phyloP scores from a whole-genome alignment of 371 early-diverging fungal species.

The Thermomucor indicae-seudaticae region DNA sequence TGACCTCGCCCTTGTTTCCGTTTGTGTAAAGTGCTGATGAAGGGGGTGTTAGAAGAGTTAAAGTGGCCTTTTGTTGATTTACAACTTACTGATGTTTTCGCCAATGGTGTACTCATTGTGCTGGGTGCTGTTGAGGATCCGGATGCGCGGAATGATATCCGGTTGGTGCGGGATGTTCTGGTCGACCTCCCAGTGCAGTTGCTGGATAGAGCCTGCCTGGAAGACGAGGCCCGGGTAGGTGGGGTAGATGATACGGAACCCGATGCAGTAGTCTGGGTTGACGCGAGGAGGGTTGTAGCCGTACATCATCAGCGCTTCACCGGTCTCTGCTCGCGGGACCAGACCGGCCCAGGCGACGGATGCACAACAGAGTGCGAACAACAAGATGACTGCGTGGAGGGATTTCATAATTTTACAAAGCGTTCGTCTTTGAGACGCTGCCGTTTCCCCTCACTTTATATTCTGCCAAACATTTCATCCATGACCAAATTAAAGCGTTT shows the following conservation, averaged over 20 bases:
- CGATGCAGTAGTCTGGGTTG: constrained; percentile 42
- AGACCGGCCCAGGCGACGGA: neutral
- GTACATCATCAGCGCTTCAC: constrained; percentile 35
- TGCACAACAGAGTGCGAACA: neutral
- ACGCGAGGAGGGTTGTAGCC: constrained; percentile 50
- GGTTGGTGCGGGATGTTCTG: constrained; percentile 13
- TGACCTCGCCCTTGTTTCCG: constrained; percentile 13
- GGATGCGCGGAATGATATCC: constrained; percentile 28
- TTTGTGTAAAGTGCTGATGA: constrained; percentile 15
- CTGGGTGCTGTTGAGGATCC: constrained; percentile 21
- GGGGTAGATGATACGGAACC: constrained; percentile 24
- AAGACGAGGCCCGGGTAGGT: constrained; percentile 13
- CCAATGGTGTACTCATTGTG: constrained; percentile 23
- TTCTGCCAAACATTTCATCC: too few relatives aligned
- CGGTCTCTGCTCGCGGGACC: constrained; percentile 11
- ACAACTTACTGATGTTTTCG: constrained; percentile 25
- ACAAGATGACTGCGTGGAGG: neutral
- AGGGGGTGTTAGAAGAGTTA: neutral
- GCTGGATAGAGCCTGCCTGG: constrained; percentile 14
- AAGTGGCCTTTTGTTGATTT: neutral
- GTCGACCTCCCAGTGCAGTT: constrained; percentile 23
- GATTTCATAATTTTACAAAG: neutral
- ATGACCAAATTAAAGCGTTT: too few relatives aligned
- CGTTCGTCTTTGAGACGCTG: too few relatives aligned
- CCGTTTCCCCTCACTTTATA: too few relatives aligned